A percentile compares a stretch with the other conserved stretches of the same genome.
phyloP scores from a whole-genome alignment of 768 basidiomycete genomes.

The Boletus subparvulus region DNA sequence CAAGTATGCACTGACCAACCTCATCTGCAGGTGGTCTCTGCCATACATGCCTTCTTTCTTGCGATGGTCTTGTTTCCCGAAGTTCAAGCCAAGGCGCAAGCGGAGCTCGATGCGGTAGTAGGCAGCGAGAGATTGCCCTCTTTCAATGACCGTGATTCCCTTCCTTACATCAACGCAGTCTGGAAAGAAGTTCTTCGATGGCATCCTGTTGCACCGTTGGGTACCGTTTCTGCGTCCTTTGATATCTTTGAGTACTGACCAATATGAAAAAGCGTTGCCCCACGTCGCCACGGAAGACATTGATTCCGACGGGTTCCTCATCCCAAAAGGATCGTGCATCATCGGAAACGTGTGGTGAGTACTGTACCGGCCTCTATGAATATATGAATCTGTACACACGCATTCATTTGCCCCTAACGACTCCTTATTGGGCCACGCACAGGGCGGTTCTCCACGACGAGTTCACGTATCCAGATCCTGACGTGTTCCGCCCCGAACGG shows the following conservation, averaged over 20 bases:
- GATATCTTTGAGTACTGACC: background rate
- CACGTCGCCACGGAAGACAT: slow-evolving; percentile 25
- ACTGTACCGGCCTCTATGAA: background rate
- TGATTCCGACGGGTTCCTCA: slow-evolving; percentile 7
- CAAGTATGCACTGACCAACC: slow-evolving; percentile 31
- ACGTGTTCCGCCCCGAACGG: slow-evolving; percentile 35
- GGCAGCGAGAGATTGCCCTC: slow-evolving; percentile 22
- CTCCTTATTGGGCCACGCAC: background rate
- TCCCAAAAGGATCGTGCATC: slow-evolving; percentile 25
- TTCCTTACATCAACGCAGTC: no score
- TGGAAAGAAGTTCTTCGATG: slow-evolving; percentile 18
- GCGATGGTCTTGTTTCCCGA: slow-evolving; percentile 28
- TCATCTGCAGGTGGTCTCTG: no score
- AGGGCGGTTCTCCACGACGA: slow-evolving; percentile 57
- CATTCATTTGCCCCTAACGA: background rate
- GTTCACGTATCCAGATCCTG: slow-evolving; percentile 35
- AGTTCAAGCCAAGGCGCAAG: slow-evolving; percentile 24
- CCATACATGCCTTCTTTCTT: slow-evolving; percentile 23
- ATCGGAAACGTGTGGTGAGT: slow-evolving; percentile 29
- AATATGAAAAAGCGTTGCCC: background rate
- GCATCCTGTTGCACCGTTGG: slow-evolving; percentile 15
- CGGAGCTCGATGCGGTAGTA: slow-evolving; percentile 25
- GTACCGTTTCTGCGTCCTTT: slow-evolving; percentile 27
- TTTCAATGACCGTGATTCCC: slow-evolving; percentile 21
- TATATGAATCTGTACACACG: slow-evolving; percentile 1